Base-by-base conservation (phyloP, 305 asterid species). In the Nicotiana rustica region DNA sequence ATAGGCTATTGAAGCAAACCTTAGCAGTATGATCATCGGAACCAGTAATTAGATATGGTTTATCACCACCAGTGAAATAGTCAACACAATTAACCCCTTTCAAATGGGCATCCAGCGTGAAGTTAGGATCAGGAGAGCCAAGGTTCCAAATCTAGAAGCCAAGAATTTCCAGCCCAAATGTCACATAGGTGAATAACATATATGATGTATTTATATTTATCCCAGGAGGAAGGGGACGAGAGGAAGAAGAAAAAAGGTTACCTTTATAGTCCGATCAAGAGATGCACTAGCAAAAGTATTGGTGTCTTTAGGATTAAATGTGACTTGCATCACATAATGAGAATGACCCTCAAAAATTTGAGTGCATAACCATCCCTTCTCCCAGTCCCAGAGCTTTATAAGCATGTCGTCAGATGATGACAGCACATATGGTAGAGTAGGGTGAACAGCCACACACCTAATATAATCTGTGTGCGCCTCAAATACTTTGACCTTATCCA, bases 381-480 rank as follows among this genome's bases (percentile, higher is more conserved):
- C 99, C 99, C 99, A 97, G 89, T 97, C 99, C 99, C 99, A 97
- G 59, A 97, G 98, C 89, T 97, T 97, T 89, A 97, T 97, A 85
- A 97, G 97, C 99, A 93, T 97, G 93, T 97, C 99, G 86, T 97
- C 99, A 31, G 99, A 95, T 67, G 99, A 95, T 89, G 99, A 96
- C 89, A 96, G 82, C 83, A 96, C 98, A 76, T 92, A 94, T 9
- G 99, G 97, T 59, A 96, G 98, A 29, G 93, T 96, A 84, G 99
- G 98, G 91, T 96, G 99, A 82, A 93, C 98, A 29, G 98, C 92
- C 86, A 96, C 98, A 86, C 98, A 96, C 90, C 99, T 92, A 85
- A 96, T 96, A 90, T 96, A 96, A 88, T 96, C 99, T n/a, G 98
- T 92, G 86, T 96, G 99, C 19, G 97, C 99, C 86, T 96, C 98